A percentile compares a stretch with the other conserved stretches of the same genome.
Conservation (phyloP, 73 alveolate species). For the Blepharisma japonicum region DNA sequence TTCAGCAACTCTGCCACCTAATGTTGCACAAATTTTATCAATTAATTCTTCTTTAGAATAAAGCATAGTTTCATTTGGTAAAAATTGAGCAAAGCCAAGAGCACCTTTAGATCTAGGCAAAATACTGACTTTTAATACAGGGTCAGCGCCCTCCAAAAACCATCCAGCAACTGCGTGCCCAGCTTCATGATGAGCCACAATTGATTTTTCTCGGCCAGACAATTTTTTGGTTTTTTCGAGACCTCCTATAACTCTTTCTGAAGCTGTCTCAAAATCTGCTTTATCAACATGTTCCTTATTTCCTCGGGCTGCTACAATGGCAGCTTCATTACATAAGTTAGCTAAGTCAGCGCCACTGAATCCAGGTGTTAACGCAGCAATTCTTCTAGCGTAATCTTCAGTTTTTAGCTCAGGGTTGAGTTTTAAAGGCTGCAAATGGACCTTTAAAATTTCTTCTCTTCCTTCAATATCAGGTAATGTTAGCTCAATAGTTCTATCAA, state of each 20-base stretch:
- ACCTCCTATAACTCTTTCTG: constrained; percentile 84
- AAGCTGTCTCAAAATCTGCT: constrained; percentile 68
- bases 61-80: constrained; percentile 72
- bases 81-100: constrained; percentile 75
- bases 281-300: constrained; percentile 46
- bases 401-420: constrained; percentile 44
- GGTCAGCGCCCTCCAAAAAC: constrained; percentile 74
- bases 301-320: constrained; percentile 92
- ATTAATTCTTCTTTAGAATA: constrained; percentile 61
- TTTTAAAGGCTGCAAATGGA: constrained; percentile 53
- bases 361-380: constrained; percentile 61
- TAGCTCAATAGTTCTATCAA: constrained; percentile 66
- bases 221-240: constrained; percentile 64
- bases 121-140: constrained; percentile 62
- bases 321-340: constrained; percentile 98
- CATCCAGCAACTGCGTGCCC: constrained; percentile 84
- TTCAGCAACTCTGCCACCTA: constrained; percentile 85
- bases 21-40: constrained; percentile 69
- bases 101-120: constrained; percentile 80
- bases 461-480: constrained; percentile 80
- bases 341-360: constrained; percentile 99
- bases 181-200: constrained; percentile 79
- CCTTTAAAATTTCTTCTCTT: constrained; percentile 90
- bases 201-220: constrained; percentile 52
- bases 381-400: constrained; percentile 45